These are phyloP conservation scores for Ambrosiella xylebori DNA, from an alignment of 2,329 filamentous ascomycete species.

Conservation along the genomic window DNA sequence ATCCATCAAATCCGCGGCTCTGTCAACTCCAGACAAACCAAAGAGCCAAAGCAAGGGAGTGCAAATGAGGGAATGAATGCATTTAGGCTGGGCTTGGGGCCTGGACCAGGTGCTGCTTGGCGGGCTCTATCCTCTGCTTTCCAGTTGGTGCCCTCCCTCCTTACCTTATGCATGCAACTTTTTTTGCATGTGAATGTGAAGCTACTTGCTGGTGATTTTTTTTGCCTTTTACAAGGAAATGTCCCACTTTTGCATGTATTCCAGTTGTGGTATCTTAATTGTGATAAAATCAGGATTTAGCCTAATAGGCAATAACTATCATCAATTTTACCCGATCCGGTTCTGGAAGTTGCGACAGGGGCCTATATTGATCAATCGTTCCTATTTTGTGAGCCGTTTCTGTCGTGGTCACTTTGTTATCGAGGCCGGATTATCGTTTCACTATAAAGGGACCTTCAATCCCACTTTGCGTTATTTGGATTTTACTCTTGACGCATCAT, in stretches of 20 bases:
- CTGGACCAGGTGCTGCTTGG: too few species aligned
- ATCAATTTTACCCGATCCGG: background rate
- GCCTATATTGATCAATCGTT: too few species aligned
- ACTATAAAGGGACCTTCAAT: background rate
- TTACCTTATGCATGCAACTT: too few species aligned
- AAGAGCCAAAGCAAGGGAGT: too few species aligned
- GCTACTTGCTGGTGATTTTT: background rate
- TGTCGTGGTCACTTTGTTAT: background rate
- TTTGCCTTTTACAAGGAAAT: background rate
- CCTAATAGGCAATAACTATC: background rate
- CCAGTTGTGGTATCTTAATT: background rate
- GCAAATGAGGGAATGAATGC: too few species aligned
- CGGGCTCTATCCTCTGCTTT: too few species aligned
- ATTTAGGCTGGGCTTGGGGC: too few species aligned
- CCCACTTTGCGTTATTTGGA: background rate
- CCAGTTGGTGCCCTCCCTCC: too few species aligned
- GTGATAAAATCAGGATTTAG: background rate
- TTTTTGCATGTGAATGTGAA: background rate
- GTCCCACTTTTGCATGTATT: background rate
- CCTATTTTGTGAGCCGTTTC: background rate
- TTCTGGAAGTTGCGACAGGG: too few species aligned
- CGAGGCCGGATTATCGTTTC: background rate
- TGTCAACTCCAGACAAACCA: too few species aligned
- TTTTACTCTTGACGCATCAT: background rate
- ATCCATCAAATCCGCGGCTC: too few species aligned